phyloP scores from a whole-genome alignment of 371 early-diverging fungal genomes.

The Dichotomocladium elegans region DNA sequence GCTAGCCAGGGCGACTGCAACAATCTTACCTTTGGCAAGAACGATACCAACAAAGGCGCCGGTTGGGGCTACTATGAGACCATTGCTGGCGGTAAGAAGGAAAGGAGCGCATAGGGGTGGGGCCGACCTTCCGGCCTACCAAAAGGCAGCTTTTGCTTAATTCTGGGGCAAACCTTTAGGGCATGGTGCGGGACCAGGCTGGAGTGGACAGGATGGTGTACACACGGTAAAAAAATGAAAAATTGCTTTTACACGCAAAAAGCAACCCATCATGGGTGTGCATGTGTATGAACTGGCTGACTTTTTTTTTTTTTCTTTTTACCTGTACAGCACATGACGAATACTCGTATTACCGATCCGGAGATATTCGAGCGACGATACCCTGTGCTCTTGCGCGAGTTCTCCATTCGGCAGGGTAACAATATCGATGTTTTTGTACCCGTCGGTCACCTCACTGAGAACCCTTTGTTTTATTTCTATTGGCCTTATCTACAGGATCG shows the following conservation, averaged over 20 bases:
- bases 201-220: conserved; percentile 82
- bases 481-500: conserved; percentile 38
- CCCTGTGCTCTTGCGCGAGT: conserved; percentile 86
- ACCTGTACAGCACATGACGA: conserved; percentile 86
- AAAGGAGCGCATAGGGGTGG: too few relatives aligned
- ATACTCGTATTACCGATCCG: conserved; percentile 95
- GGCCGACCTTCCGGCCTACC: too few relatives aligned
- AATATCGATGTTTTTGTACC: too few relatives aligned
- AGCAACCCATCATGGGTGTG: too few relatives aligned
- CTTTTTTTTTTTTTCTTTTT: conserved; percentile 2
- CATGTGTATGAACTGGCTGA: too few relatives aligned
- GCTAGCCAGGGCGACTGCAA: conserved; percentile 95
- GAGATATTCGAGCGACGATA: conserved; percentile 95
- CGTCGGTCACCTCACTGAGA: too few relatives aligned
- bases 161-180: conserved; percentile 10
- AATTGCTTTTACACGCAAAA: neutral
- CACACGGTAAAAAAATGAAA: conserved; percentile 41
- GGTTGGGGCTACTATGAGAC: conserved; percentile 98
- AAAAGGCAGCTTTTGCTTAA: neutral
- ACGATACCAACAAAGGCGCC: conserved; percentile 33
- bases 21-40: conserved; percentile 93
- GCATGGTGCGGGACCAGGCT: conserved; percentile 86
- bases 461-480: neutral
- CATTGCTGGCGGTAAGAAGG: conserved; percentile 70
- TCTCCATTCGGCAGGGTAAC: conserved; percentile 65